Percentiles rank a stretch among this genome's conserved stretches.
Evolutionary conservation across 148 eudicot genomes (phyloP).

Genomic region (Diospyros kaki): DNA sequence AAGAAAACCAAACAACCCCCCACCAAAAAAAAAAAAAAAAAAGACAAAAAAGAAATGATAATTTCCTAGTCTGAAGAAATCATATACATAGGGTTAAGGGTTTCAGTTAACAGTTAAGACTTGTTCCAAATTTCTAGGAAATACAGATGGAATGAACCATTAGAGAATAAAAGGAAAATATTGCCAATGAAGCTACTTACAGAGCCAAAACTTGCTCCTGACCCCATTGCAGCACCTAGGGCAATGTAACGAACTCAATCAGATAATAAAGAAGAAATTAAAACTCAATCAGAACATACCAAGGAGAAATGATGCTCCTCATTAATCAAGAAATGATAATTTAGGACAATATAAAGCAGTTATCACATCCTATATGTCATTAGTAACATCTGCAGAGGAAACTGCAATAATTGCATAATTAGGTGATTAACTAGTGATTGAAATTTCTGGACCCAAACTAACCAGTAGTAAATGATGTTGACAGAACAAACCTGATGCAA

Average conservation of each 20-base stretch:
- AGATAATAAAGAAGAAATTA: background rate
- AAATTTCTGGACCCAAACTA: background rate
- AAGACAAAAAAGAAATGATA: too few relatives aligned
- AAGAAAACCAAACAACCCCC: too few relatives aligned
- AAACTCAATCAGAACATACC: background rate
- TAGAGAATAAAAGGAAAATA: background rate
- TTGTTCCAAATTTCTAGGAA: background rate
- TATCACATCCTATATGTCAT: too few relatives aligned
- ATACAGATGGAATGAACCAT: background rate
- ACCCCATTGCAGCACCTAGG: slow-evolving; percentile 75
- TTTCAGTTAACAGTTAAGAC: background rate
- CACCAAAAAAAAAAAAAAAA: background rate
- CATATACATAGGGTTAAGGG: too few relatives aligned
- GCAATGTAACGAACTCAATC: slow-evolving; percentile 10
- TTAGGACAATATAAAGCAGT: too few relatives aligned
- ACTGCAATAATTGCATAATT: background rate
- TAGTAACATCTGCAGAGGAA: background rate
- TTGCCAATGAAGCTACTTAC: slow-evolving; percentile 40
- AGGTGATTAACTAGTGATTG: background rate
- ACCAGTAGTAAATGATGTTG: background rate
- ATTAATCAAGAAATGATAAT: background rate
- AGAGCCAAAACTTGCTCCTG: slow-evolving; percentile 80
- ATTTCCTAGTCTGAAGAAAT: too few relatives aligned
- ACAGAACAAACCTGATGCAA: slow-evolving; percentile 49
- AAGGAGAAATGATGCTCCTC: background rate